Conservation (phyloP, 1,284 basidiomycete genomes). For the Pascua sp. region DNA sequence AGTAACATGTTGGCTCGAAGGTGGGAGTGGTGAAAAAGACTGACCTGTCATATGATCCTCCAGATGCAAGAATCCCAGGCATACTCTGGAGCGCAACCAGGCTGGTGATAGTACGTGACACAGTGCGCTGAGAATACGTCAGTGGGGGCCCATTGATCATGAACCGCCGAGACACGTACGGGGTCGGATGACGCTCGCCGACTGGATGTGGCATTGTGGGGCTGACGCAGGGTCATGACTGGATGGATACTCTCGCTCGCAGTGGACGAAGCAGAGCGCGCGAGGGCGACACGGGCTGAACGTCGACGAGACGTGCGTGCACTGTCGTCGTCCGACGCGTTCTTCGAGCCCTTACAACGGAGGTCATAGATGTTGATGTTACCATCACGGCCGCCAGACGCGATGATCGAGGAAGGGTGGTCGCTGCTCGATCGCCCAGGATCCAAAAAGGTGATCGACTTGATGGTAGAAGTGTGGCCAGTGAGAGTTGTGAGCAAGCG, state of each 20-base stretch:
- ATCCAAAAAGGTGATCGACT: slow-evolving; percentile 42
- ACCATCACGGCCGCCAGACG: slow-evolving; percentile 47
- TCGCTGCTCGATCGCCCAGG: slow-evolving; percentile 18
- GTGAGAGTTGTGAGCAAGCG: slow-evolving; percentile 31
- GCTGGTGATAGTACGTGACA: slow-evolving; percentile 43
- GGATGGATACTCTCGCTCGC: slow-evolving; percentile 1
- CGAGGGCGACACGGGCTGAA: neutral
- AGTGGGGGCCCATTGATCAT: neutral
- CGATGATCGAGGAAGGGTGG: slow-evolving; percentile 28
- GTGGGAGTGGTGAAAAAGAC: slow-evolving; percentile 1
- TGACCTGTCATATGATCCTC: slow-evolving; percentile 47
- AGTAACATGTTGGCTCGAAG: neutral
- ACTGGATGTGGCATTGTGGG: slow-evolving; percentile 6
- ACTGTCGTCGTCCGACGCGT: neutral
- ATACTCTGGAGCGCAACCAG: slow-evolving; percentile 42
- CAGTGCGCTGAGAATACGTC: slow-evolving; percentile 28
- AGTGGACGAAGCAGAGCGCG: no score
- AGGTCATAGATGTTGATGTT: slow-evolving; percentile 50
- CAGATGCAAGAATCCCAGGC: slow-evolving; percentile 45
- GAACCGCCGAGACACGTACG: neutral
- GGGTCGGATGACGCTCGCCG: neutral
- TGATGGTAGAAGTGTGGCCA: slow-evolving; percentile 47
- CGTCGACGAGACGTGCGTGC: slow-evolving; percentile 4
- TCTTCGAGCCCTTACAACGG: slow-evolving; percentile 28
- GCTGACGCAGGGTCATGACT: slow-evolving; percentile 14